Percentiles rank a stretch among this genome's conserved stretches.
Conservation (phyloP, 306 rosid genomes). For the Cicer cuneatum region DNA sequence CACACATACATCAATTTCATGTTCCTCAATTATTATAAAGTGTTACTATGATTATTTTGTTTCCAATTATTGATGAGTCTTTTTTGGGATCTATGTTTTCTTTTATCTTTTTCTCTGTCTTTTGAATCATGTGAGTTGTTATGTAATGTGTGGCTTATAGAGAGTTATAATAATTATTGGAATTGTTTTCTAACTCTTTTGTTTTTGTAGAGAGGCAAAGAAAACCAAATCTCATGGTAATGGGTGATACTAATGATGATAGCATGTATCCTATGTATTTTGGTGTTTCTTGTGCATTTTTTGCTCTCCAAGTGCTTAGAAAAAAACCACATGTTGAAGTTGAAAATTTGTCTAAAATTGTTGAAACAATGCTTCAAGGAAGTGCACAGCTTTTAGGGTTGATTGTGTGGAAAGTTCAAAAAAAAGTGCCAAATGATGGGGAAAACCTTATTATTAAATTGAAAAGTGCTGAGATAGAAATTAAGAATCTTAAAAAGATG, state of each 20-base stretch:
- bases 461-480: slow-evolving; percentile 63
- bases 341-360: slow-evolving; percentile 61
- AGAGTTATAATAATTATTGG: not conserved
- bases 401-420: slow-evolving; percentile 79
- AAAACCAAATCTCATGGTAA: slow-evolving; percentile 48
- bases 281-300: slow-evolving; percentile 89
- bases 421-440: slow-evolving; percentile 47
- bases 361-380: slow-evolving; percentile 79
- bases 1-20: slow-evolving; percentile 40
- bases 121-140: slow-evolving; percentile 45
- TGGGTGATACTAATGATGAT: slow-evolving; percentile 59
- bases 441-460: too few species aligned
- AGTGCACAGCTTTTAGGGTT: slow-evolving; percentile 86
- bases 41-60: slow-evolving; percentile 5
- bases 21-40: slow-evolving; percentile 42
- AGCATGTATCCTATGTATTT: slow-evolving; percentile 74
- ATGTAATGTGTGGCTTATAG: slow-evolving; percentile 38
- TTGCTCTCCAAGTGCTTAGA: slow-evolving; percentile 70
- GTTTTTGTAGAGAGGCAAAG: slow-evolving; percentile 44
- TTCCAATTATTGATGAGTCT: slow-evolving; percentile 23
- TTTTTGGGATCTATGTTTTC: not conserved
- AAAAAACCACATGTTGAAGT: slow-evolving; percentile 54
- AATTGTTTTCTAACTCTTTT: slow-evolving; percentile 40
- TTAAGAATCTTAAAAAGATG: slow-evolving; percentile 69
- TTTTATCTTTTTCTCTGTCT: not conserved